Percentiles rank a stretch among this genome's conserved stretches.
Conservation (phyloP, 768 basidiomycete genomes). For the Fomitopsis serialis region DNA sequence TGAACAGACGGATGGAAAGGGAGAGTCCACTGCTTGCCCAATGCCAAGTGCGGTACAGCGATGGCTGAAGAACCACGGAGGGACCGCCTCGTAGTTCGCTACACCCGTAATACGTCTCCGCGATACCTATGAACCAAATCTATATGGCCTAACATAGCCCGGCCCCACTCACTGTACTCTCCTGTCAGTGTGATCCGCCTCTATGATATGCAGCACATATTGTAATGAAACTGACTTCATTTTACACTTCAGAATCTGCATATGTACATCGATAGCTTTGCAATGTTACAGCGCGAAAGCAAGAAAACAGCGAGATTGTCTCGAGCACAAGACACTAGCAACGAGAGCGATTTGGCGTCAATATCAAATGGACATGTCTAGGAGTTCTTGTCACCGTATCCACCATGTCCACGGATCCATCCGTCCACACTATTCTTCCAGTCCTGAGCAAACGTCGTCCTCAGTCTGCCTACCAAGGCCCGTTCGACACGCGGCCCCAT, state of each 20-base stretch:
- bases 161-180: no score
- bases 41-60: constrained; percentile 42
- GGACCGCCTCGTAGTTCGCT: constrained; percentile 1
- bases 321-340: background rate
- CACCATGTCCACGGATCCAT: no score
- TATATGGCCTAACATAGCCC: no score
- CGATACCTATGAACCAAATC: no score
- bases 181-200: no score
- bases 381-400: no score
- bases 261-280: background rate
- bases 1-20: constrained; percentile 30
- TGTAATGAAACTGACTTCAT: no score
- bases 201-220: no score
- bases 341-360: background rate
- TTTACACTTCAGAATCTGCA: background rate
- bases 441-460: no score
- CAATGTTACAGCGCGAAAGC: background rate
- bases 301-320: background rate
- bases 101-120: no score
- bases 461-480: constrained; percentile 11
- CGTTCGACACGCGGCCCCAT: constrained; percentile 11
- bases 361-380: no score
- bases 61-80: constrained; percentile 54
- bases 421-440: no score
- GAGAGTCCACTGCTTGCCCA: constrained; percentile 60